phyloP scores from a whole-genome alignment of 2,329 filamentous ascomycete genomes.

The Colletotrichum lindemuthianum region DNA sequence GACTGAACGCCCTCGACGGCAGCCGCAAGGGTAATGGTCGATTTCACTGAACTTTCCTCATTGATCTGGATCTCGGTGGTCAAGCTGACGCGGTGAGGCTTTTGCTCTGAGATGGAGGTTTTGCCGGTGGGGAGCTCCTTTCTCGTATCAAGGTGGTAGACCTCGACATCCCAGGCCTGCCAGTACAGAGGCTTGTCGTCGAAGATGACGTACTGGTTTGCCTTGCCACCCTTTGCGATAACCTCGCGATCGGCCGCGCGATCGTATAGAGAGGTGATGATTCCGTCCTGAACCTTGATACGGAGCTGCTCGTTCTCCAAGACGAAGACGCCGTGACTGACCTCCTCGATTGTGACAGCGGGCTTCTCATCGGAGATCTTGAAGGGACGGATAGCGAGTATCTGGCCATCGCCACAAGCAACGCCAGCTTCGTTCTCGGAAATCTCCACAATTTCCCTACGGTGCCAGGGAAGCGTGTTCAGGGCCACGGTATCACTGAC shows the following conservation, averaged over 20 bases:
- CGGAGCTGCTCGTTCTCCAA: slow-evolving; percentile 81
- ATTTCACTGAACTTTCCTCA: slow-evolving; percentile 85
- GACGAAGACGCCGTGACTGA: slow-evolving; percentile 73
- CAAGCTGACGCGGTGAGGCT: slow-evolving; percentile 81
- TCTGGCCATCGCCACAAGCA: slow-evolving; percentile 65
- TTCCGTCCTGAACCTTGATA: slow-evolving; percentile 77
- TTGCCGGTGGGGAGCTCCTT: slow-evolving; percentile 76
- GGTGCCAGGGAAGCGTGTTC: slow-evolving; percentile 89
- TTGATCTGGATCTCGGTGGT: slow-evolving; percentile 89
- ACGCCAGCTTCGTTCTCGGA: slow-evolving; percentile 63
- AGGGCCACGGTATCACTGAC: slow-evolving; percentile 69
- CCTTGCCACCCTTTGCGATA: slow-evolving; percentile 77
- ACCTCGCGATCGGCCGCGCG: slow-evolving; percentile 78
- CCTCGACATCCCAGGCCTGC: slow-evolving; percentile 98
- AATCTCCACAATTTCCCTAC: slow-evolving; percentile 77
- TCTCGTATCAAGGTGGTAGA: slow-evolving; percentile 90
- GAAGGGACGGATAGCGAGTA: slow-evolving; percentile 62
- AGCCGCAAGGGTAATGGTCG: slow-evolving; percentile 82
- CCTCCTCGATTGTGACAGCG: slow-evolving; percentile 63
- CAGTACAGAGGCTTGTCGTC: slow-evolving; percentile 98
- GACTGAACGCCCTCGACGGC: slow-evolving; percentile 72
- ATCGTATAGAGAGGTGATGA: slow-evolving; percentile 88
- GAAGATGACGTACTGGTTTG: slow-evolving; percentile 92
- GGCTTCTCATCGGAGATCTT: slow-evolving; percentile 55
- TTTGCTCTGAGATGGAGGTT: slow-evolving; percentile 77